Evolutionary conservation across 2,329 filamentous ascomycete species (phyloP), one percentile per base, ranked within the genome.

Genomic region (Xylariomycetidae sp.): DNA sequence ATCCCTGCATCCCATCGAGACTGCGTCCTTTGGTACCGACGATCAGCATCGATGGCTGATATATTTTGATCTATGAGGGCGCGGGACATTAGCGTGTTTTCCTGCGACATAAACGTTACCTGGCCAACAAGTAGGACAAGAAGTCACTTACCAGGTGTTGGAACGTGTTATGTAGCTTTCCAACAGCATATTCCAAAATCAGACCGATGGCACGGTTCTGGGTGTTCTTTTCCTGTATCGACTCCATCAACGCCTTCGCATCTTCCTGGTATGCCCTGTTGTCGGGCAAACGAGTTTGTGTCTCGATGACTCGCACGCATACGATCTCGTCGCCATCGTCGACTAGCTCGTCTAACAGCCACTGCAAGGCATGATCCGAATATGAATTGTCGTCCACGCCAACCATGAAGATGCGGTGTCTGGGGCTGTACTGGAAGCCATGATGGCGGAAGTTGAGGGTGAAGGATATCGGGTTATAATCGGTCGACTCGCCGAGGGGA

Each of bases 241-340:
- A 70, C 41, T 85, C 72, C 62, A 95, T 79, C 49, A 94, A 68
- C 27, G 72, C 68, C 41, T 82, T 73, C 1, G 89, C 89, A 46
- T 92, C 85, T 14, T 80, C 72, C 25, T 82, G 78, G 59, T 95
- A 94, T 32, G 75, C 72, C n/a, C n/a, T n/a, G 32, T 77, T 81
- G 44, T 83, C 76, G 11, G 79, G 69, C 22, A 71, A 69, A 33
- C 82, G 84, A 32, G 80, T 74, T 44, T 90, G 85, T 54, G 86
- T 89, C 54, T 95, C 88, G 27, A 94, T 76, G 3, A 94, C 89
- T 33, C 87, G 76, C 30, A 96, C 74, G 60, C 89, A 96, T 7
- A 96, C 85, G 37, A 96, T 82, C 61, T 95, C 88, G 55, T 96
- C 89, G 13, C 89, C 88, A 52, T 95, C 89, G 50, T 95, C 88